Evolutionary conservation across 768 basidiomycete species (phyloP).

Genomic region (Harrya chromipes): DNA sequence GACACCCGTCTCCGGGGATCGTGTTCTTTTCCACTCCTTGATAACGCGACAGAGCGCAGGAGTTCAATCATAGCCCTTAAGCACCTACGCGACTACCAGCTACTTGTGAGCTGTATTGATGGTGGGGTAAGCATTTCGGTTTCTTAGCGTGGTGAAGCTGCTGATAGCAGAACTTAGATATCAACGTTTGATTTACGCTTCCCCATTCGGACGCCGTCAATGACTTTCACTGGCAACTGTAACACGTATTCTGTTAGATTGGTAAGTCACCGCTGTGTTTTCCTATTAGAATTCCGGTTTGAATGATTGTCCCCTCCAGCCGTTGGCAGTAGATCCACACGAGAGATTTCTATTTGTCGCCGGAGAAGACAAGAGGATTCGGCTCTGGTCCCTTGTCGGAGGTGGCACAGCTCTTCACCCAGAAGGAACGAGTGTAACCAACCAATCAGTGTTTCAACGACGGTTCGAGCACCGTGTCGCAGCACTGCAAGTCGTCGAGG

Average conservation of each 20-base stretch:
- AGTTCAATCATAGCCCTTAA: slow-evolving; percentile 56
- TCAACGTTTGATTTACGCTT: slow-evolving; percentile 64
- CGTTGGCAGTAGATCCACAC: slow-evolving; percentile 53
- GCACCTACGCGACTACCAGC: slow-evolving; percentile 45
- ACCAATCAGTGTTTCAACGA: slow-evolving; percentile 32
- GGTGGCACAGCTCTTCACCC: slow-evolving; percentile 37
- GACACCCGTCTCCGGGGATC: slow-evolving; percentile 48
- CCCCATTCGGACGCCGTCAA: slow-evolving; percentile 41
- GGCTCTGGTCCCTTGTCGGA: slow-evolving; percentile 64
- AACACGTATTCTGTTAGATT: slow-evolving; percentile 50
- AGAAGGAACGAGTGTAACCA: neutral
- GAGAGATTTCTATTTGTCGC: slow-evolving; percentile 65
- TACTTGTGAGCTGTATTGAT: slow-evolving; percentile 57
- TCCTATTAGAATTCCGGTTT: neutral
- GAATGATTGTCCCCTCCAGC: slow-evolving; percentile 39
- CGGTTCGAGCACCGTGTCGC: slow-evolving; percentile 38
- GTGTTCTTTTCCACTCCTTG: slow-evolving; percentile 40
- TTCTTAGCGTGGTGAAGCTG: neutral
- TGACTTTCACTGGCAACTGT: slow-evolving; percentile 52
- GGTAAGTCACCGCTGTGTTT: slow-evolving; percentile 36
- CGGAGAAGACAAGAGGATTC: slow-evolving; percentile 61
- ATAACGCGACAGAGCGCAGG: slow-evolving; percentile 29
- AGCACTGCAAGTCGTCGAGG: slow-evolving; percentile 49
- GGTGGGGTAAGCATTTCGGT: slow-evolving; percentile 47
- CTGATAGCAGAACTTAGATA: slow-evolving; percentile 40